Conservation (phyloP, 805 yeast species). For the Yarrowia sp. region DNA sequence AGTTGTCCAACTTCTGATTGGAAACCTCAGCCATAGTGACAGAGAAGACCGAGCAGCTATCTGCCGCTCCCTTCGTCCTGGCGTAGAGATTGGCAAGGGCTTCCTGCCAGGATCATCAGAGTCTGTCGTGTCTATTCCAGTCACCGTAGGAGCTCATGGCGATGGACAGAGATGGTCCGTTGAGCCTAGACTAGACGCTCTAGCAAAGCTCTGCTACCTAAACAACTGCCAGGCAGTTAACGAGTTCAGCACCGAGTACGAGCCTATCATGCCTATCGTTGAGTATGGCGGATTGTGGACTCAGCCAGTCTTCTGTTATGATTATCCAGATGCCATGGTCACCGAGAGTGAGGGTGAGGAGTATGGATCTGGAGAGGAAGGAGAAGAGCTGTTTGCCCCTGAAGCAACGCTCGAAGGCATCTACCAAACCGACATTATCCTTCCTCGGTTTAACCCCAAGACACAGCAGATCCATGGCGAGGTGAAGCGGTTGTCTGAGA, state of each 20-base stretch:
- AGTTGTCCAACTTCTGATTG: neutral
- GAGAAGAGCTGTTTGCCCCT: neutral
- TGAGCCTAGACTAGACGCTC: constrained; percentile 1
- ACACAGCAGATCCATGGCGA: neutral
- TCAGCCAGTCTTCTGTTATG: neutral
- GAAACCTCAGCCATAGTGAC: neutral
- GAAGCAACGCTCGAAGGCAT: neutral
- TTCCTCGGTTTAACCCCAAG: constrained; percentile 6
- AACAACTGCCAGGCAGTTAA: neutral
- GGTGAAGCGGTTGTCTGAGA: constrained; percentile 2
- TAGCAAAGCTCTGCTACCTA: constrained; percentile 14
- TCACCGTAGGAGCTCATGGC: neutral
- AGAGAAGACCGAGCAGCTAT: neutral
- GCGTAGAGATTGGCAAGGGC: neutral
- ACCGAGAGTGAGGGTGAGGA: neutral
- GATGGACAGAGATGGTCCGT: neutral
- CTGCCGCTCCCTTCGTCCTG: neutral
- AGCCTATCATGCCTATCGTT: neutral
- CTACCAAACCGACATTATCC: constrained; percentile 5
- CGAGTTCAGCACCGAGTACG: neutral
- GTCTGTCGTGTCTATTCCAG: neutral
- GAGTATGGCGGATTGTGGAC: constrained; percentile 22
- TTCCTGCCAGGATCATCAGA: constrained; percentile 4
- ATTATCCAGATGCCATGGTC: neutral
- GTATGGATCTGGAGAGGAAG: neutral